Evolutionary conservation across 371 early-diverging fungal species (phyloP).

Genomic region (Syncephalis fuscata): DNA sequence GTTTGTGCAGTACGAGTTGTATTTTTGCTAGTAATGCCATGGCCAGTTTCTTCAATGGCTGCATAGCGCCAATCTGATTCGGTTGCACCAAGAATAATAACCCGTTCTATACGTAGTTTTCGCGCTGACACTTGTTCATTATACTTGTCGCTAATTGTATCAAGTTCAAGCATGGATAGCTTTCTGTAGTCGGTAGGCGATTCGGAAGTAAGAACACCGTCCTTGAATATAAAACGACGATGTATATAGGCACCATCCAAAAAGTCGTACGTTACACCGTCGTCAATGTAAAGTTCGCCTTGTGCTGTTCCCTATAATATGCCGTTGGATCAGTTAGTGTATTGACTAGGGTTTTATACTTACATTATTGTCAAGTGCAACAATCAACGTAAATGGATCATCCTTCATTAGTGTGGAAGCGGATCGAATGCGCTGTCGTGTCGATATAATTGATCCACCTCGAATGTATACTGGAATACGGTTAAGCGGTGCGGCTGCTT

Average conservation of each 20-base stretch:
- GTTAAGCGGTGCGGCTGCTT: conserved; percentile 46
- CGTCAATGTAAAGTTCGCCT: conserved; percentile 77
- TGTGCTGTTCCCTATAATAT: conserved; percentile 33
- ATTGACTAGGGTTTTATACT: no score
- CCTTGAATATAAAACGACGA: conserved; percentile 15
- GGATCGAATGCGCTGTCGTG: conserved; percentile 73
- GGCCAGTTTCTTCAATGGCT: no score
- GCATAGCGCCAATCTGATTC: no score
- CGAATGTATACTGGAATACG: conserved; percentile 69
- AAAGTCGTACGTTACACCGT: conserved; percentile 70
- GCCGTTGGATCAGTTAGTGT: not conserved
- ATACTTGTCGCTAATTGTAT: no score
- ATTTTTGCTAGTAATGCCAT: no score
- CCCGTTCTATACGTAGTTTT: no score
- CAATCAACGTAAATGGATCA: conserved; percentile 84
- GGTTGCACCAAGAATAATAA: no score
- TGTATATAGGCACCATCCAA: conserved; percentile 39
- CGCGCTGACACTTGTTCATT: no score
- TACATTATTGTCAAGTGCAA: conserved; percentile 47
- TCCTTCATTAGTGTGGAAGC: conserved; percentile 57
- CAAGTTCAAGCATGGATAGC: no score
- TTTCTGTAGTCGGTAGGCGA: no score
- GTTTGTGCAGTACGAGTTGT: no score
- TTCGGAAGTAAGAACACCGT: not conserved
- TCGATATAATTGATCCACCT: conserved; percentile 75